Evolutionary conservation across 495 filamentous ascomycete species (phyloP).

Genomic region (Recurvomyces mirabilis): DNA sequence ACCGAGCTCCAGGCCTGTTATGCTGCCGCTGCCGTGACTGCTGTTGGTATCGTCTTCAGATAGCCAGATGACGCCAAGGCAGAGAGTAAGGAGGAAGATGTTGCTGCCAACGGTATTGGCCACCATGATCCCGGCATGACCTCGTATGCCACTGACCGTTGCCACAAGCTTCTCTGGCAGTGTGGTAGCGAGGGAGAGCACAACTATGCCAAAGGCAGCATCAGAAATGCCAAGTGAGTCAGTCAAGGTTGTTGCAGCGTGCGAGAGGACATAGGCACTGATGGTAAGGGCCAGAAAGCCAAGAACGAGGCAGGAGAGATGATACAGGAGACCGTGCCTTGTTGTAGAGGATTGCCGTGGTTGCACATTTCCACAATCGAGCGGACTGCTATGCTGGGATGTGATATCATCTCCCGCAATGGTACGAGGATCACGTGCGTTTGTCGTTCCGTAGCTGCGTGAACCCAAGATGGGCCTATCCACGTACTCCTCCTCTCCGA

Average conservation of each 20-base stretch:
- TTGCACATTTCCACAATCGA: too few species aligned
- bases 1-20: slow-evolving; percentile 11
- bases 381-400: too few species aligned
- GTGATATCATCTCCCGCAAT: too few species aligned
- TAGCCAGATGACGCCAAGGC: slow-evolving; percentile 30
- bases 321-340: slow-evolving; percentile 24
- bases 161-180: slow-evolving; percentile 46
- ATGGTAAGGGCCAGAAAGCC: slow-evolving; percentile 40
- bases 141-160: slow-evolving; percentile 35
- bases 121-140: slow-evolving; percentile 40
- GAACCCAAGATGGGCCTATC: too few species aligned
- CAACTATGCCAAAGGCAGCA: slow-evolving; percentile 40
- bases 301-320: slow-evolving; percentile 36
- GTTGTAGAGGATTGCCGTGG: too few species aligned
- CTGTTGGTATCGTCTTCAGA: not conserved
- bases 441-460: too few species aligned
- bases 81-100: slow-evolving; percentile 44
- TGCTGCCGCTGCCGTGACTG: not conserved
- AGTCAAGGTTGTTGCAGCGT: slow-evolving; percentile 40
- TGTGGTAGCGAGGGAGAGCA: slow-evolving; percentile 48
- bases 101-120: slow-evolving; percentile 46
- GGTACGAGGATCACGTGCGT: too few species aligned
- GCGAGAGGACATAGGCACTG: slow-evolving; percentile 27
- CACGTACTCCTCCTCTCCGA: not conserved
- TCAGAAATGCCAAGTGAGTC: slow-evolving; percentile 35